These are phyloP conservation scores for Tylopilus vinaceipallidus DNA, from an alignment of 768 basidiomycete species.

Conservation along the genomic window DNA sequence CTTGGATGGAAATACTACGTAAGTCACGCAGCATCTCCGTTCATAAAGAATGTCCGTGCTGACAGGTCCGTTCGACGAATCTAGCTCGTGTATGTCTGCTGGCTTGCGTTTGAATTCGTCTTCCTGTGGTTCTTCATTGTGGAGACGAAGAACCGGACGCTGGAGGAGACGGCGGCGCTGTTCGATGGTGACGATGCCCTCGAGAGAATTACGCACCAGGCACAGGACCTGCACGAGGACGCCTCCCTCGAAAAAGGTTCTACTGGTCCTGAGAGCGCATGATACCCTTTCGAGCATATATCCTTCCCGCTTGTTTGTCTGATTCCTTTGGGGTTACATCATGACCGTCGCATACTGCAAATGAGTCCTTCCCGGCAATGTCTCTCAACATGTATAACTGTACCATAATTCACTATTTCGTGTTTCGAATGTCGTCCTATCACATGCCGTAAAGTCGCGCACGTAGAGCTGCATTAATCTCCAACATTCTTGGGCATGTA, in stretches of 20 bases:
- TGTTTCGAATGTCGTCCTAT: neutral
- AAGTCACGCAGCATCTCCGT: constrained; percentile 15
- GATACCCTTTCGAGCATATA: neutral
- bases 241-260: constrained; percentile 21
- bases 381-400: too few species aligned
- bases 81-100: constrained; percentile 66
- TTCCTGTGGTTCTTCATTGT: constrained; percentile 67
- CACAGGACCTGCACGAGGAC: constrained; percentile 18
- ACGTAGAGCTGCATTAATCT: neutral
- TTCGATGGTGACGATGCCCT: constrained; percentile 70
- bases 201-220: constrained; percentile 31
- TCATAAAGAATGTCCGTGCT: neutral
- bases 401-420: neutral
- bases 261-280: neutral
- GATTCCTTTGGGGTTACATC: neutral
- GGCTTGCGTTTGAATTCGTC: constrained; percentile 63
- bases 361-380: neutral
- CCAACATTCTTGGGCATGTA: neutral
- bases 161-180: constrained; percentile 80
- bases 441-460: neutral
- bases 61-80: neutral
- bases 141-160: constrained; percentile 69
- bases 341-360: neutral
- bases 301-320: neutral
- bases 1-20: constrained; percentile 80